A percentile compares a stretch with the other conserved stretches of the same genome.
These are phyloP conservation scores for Ceratopteris richardii DNA, from an alignment of 75 land plant species.

Conservation along the genomic window DNA sequence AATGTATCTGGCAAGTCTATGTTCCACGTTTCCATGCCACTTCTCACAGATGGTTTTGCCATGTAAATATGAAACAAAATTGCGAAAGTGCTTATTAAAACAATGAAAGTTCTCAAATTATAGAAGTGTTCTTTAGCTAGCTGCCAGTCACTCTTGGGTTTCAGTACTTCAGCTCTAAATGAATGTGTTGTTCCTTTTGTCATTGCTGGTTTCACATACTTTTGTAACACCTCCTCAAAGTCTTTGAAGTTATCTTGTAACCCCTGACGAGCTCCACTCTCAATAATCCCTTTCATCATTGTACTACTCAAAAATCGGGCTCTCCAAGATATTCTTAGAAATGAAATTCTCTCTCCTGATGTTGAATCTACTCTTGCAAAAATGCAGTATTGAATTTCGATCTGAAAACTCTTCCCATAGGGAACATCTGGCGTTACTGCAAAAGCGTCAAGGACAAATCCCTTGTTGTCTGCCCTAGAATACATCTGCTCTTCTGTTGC, in stretches of 20 bases:
- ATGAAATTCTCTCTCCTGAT: constrained; percentile 46
- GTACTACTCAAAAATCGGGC: constrained; percentile 51
- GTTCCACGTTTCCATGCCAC: constrained; percentile 48
- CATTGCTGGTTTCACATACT: constrained; percentile 18
- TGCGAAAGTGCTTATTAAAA: constrained; percentile 2
- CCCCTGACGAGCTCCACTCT: constrained; percentile 51
- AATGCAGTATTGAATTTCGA: constrained; percentile 54
- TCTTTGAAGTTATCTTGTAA: constrained; percentile 50
- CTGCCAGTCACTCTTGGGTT: constrained; percentile 35
- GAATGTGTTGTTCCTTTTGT: not conserved
- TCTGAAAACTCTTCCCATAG: constrained; percentile 53
- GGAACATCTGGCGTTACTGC: constrained; percentile 83
- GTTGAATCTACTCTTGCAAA: constrained; percentile 41
- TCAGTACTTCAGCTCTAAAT: not conserved
- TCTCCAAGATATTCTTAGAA: constrained; percentile 62
- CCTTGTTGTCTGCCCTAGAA: constrained; percentile 51
- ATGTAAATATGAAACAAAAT: constrained; percentile 42
- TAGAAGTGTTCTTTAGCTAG: constrained; percentile 29
- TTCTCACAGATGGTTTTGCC: constrained; percentile 12
- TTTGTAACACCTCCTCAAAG: constrained; percentile 37
- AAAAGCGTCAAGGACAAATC: constrained; percentile 38
- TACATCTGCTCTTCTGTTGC: constrained; percentile 73
- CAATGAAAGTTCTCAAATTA: constrained; percentile 27
- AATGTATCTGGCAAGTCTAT: constrained; percentile 66
- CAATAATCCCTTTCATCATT: constrained; percentile 75